Evolutionary conservation across 441 rosid species (phyloP), one percentile per base, ranked within the genome.

Genomic region (Erysimum cheiri): DNA sequence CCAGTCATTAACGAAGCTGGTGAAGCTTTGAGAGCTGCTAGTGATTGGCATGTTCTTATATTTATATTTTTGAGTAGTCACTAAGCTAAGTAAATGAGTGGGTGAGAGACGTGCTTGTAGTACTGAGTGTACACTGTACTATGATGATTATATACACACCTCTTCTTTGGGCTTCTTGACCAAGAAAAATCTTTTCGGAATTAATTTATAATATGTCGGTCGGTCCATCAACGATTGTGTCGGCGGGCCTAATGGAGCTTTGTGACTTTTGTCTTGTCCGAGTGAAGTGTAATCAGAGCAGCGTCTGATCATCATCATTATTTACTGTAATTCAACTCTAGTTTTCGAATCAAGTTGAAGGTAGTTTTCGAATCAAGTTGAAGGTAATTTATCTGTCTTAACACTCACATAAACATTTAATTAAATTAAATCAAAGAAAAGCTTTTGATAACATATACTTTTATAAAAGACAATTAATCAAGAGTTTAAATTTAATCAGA

Each of bases 1-100:
- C 87, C 85, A 75, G 5, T 33, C 74, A 29, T 63, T 55, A 12
- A 48, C 78, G 66, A 75, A 75, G 55, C 14, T 37, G 5, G 66
- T 75, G 41, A 75, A 75, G 35, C 58, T 66, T 40, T 66, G 61
- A 15, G 77, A 58, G 59, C 15, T 39, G 44, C 14, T 57, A 62
- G 48, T 75, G 70, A 55, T 31, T 74, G 70, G 15, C 78, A 74
- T 74, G 26, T 52, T 36, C 28, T 9, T 6, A 0, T 11, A 7
- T 36, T 22, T 22, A 8, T 35, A 4, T 46, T 19, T 19, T 71
- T 31, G 19, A 61, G 69, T 71, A 39, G 52, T 52, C 32, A 39
- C 41, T 33, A 56, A 55, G 19, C 48, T 31, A 17, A 19, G 58
- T 26, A 15, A 8, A 22, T 22, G 24, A 22, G 24, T 22, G 24